Evolutionary conservation across 202 grass and related monocot species (phyloP), one percentile per base, ranked within the genome.

Genomic region (Zoysia matrella): DNA sequence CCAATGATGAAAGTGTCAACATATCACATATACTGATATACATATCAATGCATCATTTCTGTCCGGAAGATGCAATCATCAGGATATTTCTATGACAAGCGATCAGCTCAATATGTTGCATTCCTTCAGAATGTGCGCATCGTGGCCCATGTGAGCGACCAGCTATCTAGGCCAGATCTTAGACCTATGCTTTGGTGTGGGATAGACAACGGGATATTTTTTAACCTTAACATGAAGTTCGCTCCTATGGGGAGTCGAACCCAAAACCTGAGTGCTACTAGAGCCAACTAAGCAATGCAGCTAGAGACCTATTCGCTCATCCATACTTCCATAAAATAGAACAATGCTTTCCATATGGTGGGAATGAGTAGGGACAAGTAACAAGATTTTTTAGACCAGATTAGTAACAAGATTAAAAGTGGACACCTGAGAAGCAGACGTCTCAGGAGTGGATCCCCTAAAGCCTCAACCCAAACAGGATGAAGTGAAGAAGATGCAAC

Each of bases 401-500:
- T 22, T 76, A 5, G 45, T 11, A 76, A 69, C 45, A 82, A 30
- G 68, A 55, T 52, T 71, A 71, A 18, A 83, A 7, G 60, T 45
- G 36, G 47, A 62, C 63, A 95, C 95, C 95, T 93, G 43, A 98
- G 90, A 75, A 98, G 92, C 75, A 98, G 76, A 12, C 92, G 90
- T 53, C 90, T 88, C 55, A 98, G 47, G 83, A 98, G 86, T 53
- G 92, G 92, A 85, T 98, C 95, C 3, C 92, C 87, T 88, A 98
- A 80, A 15, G 82, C 89, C 90, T 98, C 92, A 91, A 90, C n/a
- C 95, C 95, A 98, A 85, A 93, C 86, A 69, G 84, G 78, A 82
- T 95, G 84, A 79, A 98, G 92, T 74, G 72, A 88, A 73, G 82
- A 77, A 1, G 92, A 93, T 18, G 88, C 52, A 82, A 91, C 78